These are phyloP conservation scores for Blastobotrys mokoenaii DNA, from an alignment of 805 yeast species.

Conservation along the genomic window DNA sequence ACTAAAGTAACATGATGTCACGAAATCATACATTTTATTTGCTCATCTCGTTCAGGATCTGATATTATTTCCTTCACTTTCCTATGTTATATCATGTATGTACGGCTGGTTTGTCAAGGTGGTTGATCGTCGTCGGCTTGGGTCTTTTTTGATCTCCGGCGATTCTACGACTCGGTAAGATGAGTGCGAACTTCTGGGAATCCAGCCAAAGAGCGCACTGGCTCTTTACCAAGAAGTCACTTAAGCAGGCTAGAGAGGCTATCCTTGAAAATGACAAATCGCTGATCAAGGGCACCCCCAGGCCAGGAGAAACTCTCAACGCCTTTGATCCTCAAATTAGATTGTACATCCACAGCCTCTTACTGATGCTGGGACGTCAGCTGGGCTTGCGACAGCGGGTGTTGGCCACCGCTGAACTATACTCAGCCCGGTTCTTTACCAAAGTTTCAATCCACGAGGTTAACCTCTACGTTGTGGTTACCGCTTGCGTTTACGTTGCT, in stretches of 20 bases:
- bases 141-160: too few relatives aligned
- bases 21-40: too few relatives aligned
- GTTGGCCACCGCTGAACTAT: conserved; percentile 81
- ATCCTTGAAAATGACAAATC: conserved; percentile 20
- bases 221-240: conserved; percentile 64
- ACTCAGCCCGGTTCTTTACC: conserved; percentile 67
- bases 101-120: too few relatives aligned
- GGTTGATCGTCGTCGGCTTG: too few relatives aligned
- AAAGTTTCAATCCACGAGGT: conserved; percentile 69
- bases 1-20: too few relatives aligned
- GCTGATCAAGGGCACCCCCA: conserved; percentile 24
- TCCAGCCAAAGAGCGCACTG: conserved; percentile 75
- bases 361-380: conserved; percentile 59
- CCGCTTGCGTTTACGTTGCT: conserved; percentile 82
- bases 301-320: conserved; percentile 13
- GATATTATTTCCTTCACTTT: too few relatives aligned
- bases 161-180: background rate
- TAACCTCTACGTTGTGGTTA: conserved; percentile 68
- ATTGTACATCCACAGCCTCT: conserved; percentile 62
- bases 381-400: conserved; percentile 75
- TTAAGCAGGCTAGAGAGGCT: conserved; percentile 36
- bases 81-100: too few relatives aligned
- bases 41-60: too few relatives aligned
- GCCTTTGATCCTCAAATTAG: conserved; percentile 34
- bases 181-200: conserved; percentile 68